Conservation (phyloP, 2,329 filamentous ascomycete species). For the Colletotrichum australisinense region DNA sequence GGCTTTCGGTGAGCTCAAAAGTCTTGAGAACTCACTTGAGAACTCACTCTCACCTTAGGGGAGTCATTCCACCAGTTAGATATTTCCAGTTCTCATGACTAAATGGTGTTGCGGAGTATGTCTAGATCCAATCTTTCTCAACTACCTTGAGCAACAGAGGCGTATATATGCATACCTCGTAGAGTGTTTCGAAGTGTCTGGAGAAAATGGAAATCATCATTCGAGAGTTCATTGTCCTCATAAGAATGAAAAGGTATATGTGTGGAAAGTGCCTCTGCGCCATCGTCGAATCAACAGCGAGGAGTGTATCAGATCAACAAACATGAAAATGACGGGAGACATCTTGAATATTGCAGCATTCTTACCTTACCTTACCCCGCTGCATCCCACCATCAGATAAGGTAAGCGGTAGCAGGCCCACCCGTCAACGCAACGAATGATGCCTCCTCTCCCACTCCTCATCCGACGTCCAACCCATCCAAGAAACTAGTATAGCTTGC, state of each 20-base stretch:
- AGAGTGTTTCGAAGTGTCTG: neutral
- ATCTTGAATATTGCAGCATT: constrained; percentile 8
- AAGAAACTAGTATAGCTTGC: neutral
- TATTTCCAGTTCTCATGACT: neutral
- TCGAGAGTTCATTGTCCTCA: neutral
- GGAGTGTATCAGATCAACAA: neutral
- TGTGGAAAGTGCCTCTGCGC: neutral
- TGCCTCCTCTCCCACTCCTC: neutral
- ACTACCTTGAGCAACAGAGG: neutral
- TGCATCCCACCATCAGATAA: constrained; percentile 27
- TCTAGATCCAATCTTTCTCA: neutral
- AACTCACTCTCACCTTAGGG: neutral
- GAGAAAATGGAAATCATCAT: neutral
- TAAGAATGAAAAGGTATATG: neutral
- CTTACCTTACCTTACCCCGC: constrained; percentile 23
- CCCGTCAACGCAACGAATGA: neutral
- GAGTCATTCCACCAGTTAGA: neutral
- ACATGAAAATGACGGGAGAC: neutral
- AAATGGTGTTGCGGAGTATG: too few relatives aligned
- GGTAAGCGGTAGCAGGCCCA: constrained; percentile 24
- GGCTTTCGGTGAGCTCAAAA: neutral
- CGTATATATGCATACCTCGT: neutral
- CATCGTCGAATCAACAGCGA: neutral
- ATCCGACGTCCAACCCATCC: neutral
- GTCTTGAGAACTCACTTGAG: neutral